These are phyloP conservation scores for Scleroderma bovista DNA, from an alignment of 768 basidiomycete species.

Conservation along the genomic window DNA sequence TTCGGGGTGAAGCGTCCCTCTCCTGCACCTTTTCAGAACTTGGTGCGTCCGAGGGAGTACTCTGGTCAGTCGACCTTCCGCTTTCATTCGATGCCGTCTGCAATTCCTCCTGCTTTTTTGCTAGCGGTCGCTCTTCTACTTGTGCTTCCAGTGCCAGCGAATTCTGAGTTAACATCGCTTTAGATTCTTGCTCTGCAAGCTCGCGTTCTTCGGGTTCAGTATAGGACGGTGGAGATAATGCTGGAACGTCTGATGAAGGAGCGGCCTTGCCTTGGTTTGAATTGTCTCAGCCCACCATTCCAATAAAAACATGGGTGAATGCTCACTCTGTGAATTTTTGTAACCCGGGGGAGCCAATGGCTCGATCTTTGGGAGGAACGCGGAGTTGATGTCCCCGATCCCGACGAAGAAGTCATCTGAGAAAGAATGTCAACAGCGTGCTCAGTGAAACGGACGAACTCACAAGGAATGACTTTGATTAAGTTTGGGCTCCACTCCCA, in stretches of 20 bases:
- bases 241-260: slow-evolving; percentile 6
- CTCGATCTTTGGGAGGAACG: slow-evolving; percentile 81
- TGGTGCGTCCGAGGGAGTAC: slow-evolving; percentile 8
- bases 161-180: slow-evolving; percentile 62
- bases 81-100: slow-evolving; percentile 38
- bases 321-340: slow-evolving; percentile 19
- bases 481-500: slow-evolving; percentile 98
- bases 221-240: slow-evolving; percentile 10
- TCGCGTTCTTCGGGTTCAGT: slow-evolving; percentile 37
- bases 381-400: slow-evolving; percentile 96
- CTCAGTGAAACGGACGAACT: slow-evolving; percentile 20
- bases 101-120: slow-evolving; percentile 80
- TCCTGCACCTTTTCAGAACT: slow-evolving; percentile 13
- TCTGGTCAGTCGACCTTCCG: neutral
- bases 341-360: slow-evolving; percentile 30
- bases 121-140: slow-evolving; percentile 79
- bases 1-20: slow-evolving; percentile 47
- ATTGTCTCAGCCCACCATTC: slow-evolving; percentile 1
- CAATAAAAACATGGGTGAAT: neutral
- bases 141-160: slow-evolving; percentile 77
- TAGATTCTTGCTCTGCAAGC: slow-evolving; percentile 39
- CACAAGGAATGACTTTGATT: slow-evolving; percentile 94
- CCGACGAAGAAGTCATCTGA: slow-evolving; percentile 97
- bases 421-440: slow-evolving; percentile 1
- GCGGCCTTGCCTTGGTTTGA: slow-evolving; percentile 15